Conservation (phyloP, 169 alveolate species). For the Theileria orientalis region DNA sequence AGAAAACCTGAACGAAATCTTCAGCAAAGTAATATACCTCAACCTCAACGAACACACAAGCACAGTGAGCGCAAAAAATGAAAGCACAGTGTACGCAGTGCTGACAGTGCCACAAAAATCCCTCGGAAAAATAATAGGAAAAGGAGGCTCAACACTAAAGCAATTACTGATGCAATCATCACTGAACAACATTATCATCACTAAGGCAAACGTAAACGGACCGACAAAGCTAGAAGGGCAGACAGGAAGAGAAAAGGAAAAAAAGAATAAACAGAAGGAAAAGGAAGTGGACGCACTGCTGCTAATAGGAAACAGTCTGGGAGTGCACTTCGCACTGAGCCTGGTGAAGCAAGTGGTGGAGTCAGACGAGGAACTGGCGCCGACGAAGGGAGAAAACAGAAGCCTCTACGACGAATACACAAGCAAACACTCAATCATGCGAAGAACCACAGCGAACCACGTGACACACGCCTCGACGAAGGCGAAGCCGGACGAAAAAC, state of each 20-base stretch:
- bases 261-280: not conserved
- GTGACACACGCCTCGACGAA: not conserved
- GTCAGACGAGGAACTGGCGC: slow-evolving; percentile 10
- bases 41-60: not conserved
- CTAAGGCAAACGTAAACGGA: not conserved
- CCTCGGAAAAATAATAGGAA: slow-evolving; percentile 52
- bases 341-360: slow-evolving; percentile 3
- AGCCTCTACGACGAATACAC: slow-evolving; percentile 19
- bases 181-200: slow-evolving; percentile 38
- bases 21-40: not conserved
- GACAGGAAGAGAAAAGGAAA: not conserved
- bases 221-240: not conserved
- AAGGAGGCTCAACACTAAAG: slow-evolving; percentile 56
- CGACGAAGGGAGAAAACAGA: not conserved
- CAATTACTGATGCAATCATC: slow-evolving; percentile 28
- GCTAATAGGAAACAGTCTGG: not conserved
- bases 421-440: slow-evolving; percentile 21
- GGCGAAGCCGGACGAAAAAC: not conserved
- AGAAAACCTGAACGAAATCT: not conserved
- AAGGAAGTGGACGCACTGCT: slow-evolving; percentile 9
- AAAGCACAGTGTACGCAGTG: slow-evolving; percentile 13
- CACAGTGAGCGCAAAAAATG: not conserved
- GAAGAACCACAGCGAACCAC: slow-evolving; percentile 9
- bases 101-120: slow-evolving; percentile 31
- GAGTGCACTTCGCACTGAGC: not conserved